These are phyloP conservation scores for Acorus gramineus DNA, from an alignment of 106 monocot genomes.

Conservation along the genomic window DNA sequence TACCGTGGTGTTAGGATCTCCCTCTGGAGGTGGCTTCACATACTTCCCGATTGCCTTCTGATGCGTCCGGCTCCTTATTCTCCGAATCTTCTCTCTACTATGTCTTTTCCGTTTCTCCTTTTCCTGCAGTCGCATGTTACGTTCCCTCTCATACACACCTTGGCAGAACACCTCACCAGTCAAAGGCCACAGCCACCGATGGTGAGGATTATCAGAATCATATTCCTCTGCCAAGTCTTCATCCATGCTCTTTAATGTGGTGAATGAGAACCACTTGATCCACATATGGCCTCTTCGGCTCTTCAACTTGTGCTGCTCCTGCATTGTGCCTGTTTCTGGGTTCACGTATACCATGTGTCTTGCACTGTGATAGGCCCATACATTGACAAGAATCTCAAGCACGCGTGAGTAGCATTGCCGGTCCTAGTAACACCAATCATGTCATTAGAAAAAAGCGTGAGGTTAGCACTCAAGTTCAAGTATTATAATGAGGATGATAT, in stretches of 20 bases:
- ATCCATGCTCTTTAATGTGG: slow-evolving; percentile 84
- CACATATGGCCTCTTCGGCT: slow-evolving; percentile 64
- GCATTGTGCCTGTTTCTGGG: slow-evolving; percentile 72
- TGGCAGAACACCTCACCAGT: slow-evolving; percentile 97
- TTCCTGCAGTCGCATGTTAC: slow-evolving; percentile 41
- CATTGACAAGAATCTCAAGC: slow-evolving; percentile 78
- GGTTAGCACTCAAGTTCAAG: background rate
- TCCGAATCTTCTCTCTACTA: slow-evolving; percentile 72
- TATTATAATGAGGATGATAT: background rate
- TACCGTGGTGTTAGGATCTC: slow-evolving; percentile 31
- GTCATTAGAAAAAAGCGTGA: background rate
- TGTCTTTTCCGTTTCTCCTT: slow-evolving; percentile 58
- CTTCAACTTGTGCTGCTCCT: slow-evolving; percentile 63
- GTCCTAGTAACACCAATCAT: slow-evolving; percentile 38
- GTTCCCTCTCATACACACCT: slow-evolving; percentile 69
- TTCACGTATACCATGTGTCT: slow-evolving; percentile 71
- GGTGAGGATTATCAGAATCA: slow-evolving; percentile 38
- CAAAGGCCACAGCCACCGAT: slow-evolving; percentile 72
- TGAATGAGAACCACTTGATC: slow-evolving; percentile 74
- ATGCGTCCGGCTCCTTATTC: slow-evolving; percentile 61
- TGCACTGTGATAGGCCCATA: slow-evolving; percentile 94
- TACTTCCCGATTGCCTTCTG: slow-evolving; percentile 91
- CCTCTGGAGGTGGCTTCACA: slow-evolving; percentile 60
- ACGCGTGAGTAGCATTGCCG: slow-evolving; percentile 81
- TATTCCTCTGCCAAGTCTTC: slow-evolving; percentile 86